Evolutionary conservation across 1,284 basidiomycete genomes (phyloP), one percentile per base, ranked within the genome.

Genomic region (Wallemia mellicola): DNA sequence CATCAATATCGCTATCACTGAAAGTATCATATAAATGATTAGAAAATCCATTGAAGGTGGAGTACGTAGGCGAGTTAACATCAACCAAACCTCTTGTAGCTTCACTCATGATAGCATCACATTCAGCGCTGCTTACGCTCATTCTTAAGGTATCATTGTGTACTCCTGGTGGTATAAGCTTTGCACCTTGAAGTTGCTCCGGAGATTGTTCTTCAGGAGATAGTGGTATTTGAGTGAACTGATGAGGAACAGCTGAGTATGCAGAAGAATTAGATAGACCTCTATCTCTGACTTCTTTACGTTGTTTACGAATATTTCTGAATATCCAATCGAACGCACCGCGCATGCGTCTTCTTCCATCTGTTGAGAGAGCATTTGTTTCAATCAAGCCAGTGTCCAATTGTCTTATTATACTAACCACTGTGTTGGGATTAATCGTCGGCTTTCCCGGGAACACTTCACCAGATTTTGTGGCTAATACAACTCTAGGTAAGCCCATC

Each of bases 301-400:
- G 57, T 14, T 58, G 26, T 22, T 58, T 58, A 22, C 26, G 26
- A 24, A 58, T 32, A 24, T 27, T 32, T 22, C 28, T 22, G n/a
- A 58, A 27, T 5, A 58, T 24, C 26, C 28, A 58, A 24, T 32
- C 27, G 24, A 58, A 58, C 5, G 26, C 22, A 22, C 28, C 57
- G 26, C 57, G 57, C 57, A 58, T 58, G n/a, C 57, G 57, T 27
- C 28, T 22, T 11, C 28, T 22, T 5, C 57, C 57, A 24, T 58
- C 57, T 5, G 24, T 27, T 24, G 26, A 26, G 7, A 26, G n/a
- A 22, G 28, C 57, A 27, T 27, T 58, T 24, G 22, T 24, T 27
- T 58, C 57, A 17, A 32, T 32, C 7, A 58, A 22, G 24, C 57
- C 57, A 24, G 27, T 27, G 57, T 58, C 28, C 7, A 28, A 58